phyloP scores from a whole-genome alignment of 192 early-diverging fungal species.

The Backusella macrospora region DNA sequence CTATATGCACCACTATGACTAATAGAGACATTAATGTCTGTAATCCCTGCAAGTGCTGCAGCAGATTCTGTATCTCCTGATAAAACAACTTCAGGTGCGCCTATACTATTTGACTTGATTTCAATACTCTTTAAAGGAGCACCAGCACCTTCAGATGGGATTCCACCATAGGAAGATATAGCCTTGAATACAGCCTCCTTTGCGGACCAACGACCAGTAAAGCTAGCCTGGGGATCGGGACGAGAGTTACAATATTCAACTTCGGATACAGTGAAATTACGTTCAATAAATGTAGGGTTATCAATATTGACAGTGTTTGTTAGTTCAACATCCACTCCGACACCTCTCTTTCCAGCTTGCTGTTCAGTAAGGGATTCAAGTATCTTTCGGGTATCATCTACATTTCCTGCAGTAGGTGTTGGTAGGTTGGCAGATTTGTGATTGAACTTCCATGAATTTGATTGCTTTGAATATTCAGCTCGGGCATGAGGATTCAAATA shows the following conservation, averaged over 20 bases:
- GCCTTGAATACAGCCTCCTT: constrained; percentile 98
- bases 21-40: constrained; percentile 85
- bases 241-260: constrained; percentile 73
- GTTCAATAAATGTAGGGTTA: constrained; percentile 84
- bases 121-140: constrained; percentile 92
- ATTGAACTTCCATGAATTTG: constrained; percentile 71
- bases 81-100: constrained; percentile 81
- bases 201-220: constrained; percentile 93
- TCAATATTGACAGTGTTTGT: constrained; percentile 79
- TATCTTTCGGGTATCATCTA: constrained; percentile 56
- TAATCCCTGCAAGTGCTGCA: constrained; percentile 69
- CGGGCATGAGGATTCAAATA: constrained; percentile 89
- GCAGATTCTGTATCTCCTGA: constrained; percentile 79
- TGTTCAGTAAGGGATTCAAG: constrained; percentile 49
- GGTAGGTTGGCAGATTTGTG: constrained; percentile 44
- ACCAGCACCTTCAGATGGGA: constrained; percentile 78
- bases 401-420: constrained; percentile 42
- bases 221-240: constrained; percentile 78
- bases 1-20: constrained; percentile 90
- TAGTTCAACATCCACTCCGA: constrained; percentile 91
- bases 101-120: constrained; percentile 65
- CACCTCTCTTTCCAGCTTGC: constrained; percentile 52
- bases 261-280: constrained; percentile 87
- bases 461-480: constrained; percentile 74
- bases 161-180: constrained; percentile 68